Conservation (phyloP, 2,329 filamentous ascomycete species). For the Fusarium phyllophilum region DNA sequence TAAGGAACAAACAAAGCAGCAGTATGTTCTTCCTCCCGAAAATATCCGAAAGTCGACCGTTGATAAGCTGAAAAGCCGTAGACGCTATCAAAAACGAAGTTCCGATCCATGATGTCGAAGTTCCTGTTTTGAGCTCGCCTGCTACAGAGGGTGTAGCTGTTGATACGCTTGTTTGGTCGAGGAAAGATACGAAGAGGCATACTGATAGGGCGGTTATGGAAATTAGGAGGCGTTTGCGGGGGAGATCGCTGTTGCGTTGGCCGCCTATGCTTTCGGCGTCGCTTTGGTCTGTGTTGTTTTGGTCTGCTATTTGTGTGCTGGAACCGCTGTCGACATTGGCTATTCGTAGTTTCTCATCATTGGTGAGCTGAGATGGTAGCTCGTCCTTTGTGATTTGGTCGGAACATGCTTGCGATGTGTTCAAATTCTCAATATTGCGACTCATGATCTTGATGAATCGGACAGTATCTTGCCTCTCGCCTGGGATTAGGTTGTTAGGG, state of each 20-base stretch:
- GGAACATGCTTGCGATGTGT: not conserved
- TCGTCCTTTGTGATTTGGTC: not conserved
- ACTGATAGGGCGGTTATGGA: conserved; percentile 18
- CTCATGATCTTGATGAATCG: not conserved
- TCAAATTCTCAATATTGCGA: not conserved
- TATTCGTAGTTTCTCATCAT: not conserved
- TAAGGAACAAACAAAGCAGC: not conserved
- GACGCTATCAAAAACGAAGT: not conserved
- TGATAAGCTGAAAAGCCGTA: not conserved
- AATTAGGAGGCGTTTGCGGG: conserved; percentile 45
- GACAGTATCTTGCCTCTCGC: too few species aligned
- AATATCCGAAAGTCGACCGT: not conserved
- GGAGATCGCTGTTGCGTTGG: conserved; percentile 49
- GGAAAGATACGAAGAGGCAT: not conserved
- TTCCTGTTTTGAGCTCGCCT: not conserved
- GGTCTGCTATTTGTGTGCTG: not conserved
- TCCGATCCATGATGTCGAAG: not conserved
- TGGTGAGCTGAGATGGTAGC: fast-evolving
- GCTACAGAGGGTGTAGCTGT: not conserved
- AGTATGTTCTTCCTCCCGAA: not conserved
- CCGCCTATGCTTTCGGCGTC: conserved; percentile 40
- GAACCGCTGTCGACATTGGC: not conserved
- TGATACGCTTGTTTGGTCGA: not conserved
- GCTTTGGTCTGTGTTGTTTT: not conserved
- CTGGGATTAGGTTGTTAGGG: too few species aligned